Conservation (phyloP, 2,329 filamentous ascomycete genomes). For the Mollisia scopiformis region DNA sequence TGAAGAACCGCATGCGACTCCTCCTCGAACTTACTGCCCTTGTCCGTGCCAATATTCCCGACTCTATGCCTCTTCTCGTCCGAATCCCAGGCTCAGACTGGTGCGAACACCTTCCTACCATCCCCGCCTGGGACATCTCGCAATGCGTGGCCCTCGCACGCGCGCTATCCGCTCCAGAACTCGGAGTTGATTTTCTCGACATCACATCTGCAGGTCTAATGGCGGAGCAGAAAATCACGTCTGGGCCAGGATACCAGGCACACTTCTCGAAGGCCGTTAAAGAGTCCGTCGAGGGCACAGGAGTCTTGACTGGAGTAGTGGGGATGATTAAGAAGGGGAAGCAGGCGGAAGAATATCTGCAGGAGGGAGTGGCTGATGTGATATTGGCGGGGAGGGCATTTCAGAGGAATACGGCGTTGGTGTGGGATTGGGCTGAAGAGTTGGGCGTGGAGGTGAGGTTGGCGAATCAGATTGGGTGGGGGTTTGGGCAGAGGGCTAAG, state of each 20-base stretch:
- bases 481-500: no score
- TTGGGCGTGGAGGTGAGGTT: constrained; percentile 71
- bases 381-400: constrained; percentile 74
- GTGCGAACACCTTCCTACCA: constrained; percentile 47
- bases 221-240: constrained; percentile 48
- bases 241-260: constrained; percentile 61
- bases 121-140: constrained; percentile 25
- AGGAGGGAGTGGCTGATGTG: constrained; percentile 59
- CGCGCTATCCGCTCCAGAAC: constrained; percentile 67
- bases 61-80: constrained; percentile 55
- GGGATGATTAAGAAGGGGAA: constrained; percentile 72
- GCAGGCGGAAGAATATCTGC: constrained; percentile 58
- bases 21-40: constrained; percentile 54
- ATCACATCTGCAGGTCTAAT: constrained; percentile 77
- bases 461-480: constrained; percentile 49
- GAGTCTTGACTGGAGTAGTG: constrained; percentile 72
- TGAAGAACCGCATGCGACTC: constrained; percentile 63
- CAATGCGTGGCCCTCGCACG: constrained; percentile 63
- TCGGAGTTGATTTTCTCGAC: constrained; percentile 84
- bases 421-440: constrained; percentile 72
- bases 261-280: constrained; percentile 73
- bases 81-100: constrained; percentile 63
- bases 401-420: constrained; percentile 79
- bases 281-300: constrained; percentile 51
- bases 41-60: constrained; percentile 53